Evolutionary conservation across 2,329 filamentous ascomycete species (phyloP).

Genomic region (Colletotrichum chrysophilum): DNA sequence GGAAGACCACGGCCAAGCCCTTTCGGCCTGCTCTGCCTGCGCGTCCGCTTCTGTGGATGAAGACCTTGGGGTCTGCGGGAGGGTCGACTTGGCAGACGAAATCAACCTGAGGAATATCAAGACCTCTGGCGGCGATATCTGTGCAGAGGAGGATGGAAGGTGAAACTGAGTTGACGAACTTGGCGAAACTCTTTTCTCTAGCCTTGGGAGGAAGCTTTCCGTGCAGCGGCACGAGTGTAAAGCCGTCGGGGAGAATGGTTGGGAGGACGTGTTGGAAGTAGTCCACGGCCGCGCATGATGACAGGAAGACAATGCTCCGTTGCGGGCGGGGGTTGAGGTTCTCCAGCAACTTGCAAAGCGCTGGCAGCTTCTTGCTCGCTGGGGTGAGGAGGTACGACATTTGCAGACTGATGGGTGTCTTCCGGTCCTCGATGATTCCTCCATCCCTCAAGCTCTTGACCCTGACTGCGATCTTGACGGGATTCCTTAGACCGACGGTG

Average conservation of each 20-base stretch:
- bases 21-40: conserved; percentile 88
- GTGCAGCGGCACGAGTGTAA: conserved; percentile 80
- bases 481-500: conserved; percentile 88
- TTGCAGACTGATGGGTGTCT: conserved; percentile 89
- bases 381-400: conserved; percentile 83
- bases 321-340: conserved; percentile 76
- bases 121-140: conserved; percentile 86
- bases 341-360: conserved; percentile 72
- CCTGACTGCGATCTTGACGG: conserved; percentile 92
- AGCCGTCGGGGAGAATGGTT: conserved; percentile 69
- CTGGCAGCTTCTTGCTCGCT: conserved; percentile 80
- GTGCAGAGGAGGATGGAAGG: conserved; percentile 89
- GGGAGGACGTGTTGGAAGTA: conserved; percentile 88
- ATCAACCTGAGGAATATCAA: conserved; percentile 92
- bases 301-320: conserved; percentile 89
- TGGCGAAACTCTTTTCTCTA: conserved; percentile 84
- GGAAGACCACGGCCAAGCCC: conserved; percentile 83
- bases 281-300: conserved; percentile 92
- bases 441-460: conserved; percentile 76
- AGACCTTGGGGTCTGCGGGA: conserved; percentile 87
- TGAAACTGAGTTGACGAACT: conserved; percentile 75
- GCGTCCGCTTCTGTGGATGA: conserved; percentile 90
- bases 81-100: conserved; percentile 87
- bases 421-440: conserved; percentile 75
- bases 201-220: conserved; percentile 91